Percentiles rank a stretch among this genome's conserved stretches.
Conservation (phyloP, 306 rosid species). For the Citrullus colocynthis region DNA sequence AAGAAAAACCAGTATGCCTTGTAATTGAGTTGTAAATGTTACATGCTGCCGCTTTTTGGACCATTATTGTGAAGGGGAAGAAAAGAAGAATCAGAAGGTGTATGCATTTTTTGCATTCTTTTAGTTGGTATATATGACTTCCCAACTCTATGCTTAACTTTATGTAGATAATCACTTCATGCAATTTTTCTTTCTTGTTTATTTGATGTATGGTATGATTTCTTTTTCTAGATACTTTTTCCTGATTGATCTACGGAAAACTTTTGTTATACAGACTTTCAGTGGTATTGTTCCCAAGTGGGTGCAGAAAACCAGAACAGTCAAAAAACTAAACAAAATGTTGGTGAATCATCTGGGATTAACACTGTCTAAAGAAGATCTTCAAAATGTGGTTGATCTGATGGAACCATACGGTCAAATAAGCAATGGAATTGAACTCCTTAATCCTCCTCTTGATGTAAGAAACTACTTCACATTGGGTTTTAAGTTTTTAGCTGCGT, state of each 20-base stretch:
- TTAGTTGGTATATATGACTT: background rate
- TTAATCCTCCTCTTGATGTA: slow-evolving; percentile 86
- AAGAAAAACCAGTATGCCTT: background rate
- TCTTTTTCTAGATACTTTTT: slow-evolving; percentile 10
- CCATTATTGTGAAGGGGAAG: background rate
- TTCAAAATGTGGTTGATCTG: slow-evolving; percentile 72
- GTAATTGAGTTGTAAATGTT: background rate
- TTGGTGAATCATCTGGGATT: slow-evolving; percentile 87
- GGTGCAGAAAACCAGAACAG: slow-evolving; percentile 49
- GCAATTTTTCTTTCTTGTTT: background rate
- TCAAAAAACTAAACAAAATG: slow-evolving; percentile 34
- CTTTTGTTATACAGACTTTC: slow-evolving; percentile 60
- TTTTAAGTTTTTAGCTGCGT: background rate
- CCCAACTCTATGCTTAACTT: background rate
- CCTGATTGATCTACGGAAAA: slow-evolving; percentile 3
- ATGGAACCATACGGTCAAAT: slow-evolving; percentile 99
- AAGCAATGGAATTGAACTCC: slow-evolving; percentile 86
- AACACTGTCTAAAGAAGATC: slow-evolving; percentile 61
- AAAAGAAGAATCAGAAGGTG: background rate
- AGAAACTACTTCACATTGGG: slow-evolving; percentile 16
- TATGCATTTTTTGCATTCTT: background rate
- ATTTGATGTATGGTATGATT: slow-evolving; percentile 8
- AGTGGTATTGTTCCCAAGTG: slow-evolving; percentile 43
- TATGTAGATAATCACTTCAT: background rate
- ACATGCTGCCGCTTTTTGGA: background rate